Conservation (phyloP, 1,284 basidiomycete species). For the Ceratobasidium sp. region DNA sequence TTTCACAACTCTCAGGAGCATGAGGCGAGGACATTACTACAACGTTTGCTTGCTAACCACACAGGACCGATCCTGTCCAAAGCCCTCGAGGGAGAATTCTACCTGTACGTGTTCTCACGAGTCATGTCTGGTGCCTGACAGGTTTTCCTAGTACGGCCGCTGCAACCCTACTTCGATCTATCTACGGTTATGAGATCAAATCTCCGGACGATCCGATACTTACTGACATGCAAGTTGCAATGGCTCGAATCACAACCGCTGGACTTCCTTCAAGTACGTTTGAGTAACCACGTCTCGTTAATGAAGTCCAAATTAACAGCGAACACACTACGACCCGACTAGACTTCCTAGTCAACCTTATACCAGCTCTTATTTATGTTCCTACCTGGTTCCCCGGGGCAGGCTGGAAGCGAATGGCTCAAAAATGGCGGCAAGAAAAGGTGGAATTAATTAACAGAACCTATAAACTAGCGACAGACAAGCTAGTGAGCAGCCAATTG, state of each 20-base stretch:
- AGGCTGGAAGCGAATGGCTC: background rate
- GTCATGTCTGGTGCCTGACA: no score
- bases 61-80: no score
- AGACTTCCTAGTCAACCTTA: constrained; percentile 11
- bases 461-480: background rate
- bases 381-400: constrained; percentile 12
- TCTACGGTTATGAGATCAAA: constrained; percentile 10
- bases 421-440: background rate
- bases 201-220: constrained; percentile 5
- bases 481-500: background rate
- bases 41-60: no score
- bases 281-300: no score
- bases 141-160: background rate
- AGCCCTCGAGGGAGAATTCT: no score
- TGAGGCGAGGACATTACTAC: constrained; percentile 1
- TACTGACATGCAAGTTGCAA: background rate
- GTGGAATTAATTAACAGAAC: background rate
- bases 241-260: background rate
- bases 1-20: constrained; percentile 11
- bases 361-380: background rate
- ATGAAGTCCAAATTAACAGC: background rate
- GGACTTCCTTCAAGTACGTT: background rate
- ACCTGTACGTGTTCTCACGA: no score
- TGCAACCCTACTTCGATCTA: background rate
- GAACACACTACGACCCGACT: no score